Evolutionary conservation across 2,329 filamentous ascomycete genomes (phyloP).

Genomic region (Ceratocystis huliohia): DNA sequence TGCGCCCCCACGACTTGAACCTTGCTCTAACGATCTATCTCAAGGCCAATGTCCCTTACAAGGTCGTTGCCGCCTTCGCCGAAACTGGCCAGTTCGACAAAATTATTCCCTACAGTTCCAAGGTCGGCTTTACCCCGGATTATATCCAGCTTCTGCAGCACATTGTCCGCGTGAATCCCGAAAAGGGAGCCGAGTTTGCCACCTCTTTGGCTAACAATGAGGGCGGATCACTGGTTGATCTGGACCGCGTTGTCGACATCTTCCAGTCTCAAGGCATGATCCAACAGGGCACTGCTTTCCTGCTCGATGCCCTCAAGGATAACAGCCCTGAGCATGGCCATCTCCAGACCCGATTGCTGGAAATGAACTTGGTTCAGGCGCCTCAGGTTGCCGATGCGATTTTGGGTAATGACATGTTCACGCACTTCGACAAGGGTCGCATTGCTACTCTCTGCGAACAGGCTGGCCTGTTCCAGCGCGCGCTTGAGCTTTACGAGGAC

Average conservation of each 20-base stretch:
- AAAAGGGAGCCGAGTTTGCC: constrained; percentile 91
- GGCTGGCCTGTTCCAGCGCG: constrained; percentile 73
- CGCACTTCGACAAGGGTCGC: constrained; percentile 82
- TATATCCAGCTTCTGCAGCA: constrained; percentile 87
- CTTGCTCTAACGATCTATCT: constrained; percentile 82
- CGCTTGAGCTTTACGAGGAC: constrained; percentile 90
- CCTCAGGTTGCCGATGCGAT: constrained; percentile 97
- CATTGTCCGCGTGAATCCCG: constrained; percentile 78
- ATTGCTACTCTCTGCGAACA: constrained; percentile 89
- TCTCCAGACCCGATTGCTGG: constrained; percentile 83
- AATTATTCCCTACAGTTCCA: constrained; percentile 80
- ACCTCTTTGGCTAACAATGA: constrained; percentile 84
- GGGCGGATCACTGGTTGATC: constrained; percentile 73
- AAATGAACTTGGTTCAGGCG: constrained; percentile 96
- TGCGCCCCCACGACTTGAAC: constrained; percentile 77
- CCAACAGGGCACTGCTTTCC: constrained; percentile 94
- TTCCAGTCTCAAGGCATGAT: constrained; percentile 98
- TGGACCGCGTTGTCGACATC: constrained; percentile 90
- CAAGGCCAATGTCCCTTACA: constrained; percentile 78
- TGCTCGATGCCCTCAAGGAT: constrained; percentile 87
- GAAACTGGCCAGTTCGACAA: constrained; percentile 95
- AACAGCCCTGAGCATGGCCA: constrained; percentile 89
- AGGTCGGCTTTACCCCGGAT: constrained; percentile 84
- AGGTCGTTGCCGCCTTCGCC: constrained; percentile 88
- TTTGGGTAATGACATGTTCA: constrained; percentile 96